Evolutionary conservation across 495 filamentous ascomycete genomes (phyloP).

Genomic region (Pseudoneurospora amorphoporcata): DNA sequence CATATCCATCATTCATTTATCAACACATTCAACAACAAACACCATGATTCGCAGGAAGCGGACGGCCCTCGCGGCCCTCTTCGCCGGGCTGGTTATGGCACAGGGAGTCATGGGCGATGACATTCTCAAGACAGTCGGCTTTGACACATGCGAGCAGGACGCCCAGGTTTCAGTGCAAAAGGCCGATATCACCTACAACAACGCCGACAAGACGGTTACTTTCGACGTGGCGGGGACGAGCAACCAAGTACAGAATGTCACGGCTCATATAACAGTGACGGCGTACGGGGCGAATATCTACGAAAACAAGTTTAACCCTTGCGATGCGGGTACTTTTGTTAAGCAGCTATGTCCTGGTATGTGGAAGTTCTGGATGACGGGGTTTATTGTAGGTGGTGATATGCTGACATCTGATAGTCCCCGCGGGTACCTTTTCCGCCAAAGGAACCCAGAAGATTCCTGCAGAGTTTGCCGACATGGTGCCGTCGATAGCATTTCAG

Average conservation of each 20-base stretch:
- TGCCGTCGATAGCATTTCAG: slow-evolving; percentile 84
- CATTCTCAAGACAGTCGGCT: slow-evolving; percentile 69
- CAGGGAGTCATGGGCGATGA: slow-evolving; percentile 47
- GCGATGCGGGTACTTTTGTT: slow-evolving; percentile 53
- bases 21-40: neutral
- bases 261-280: slow-evolving; percentile 62
- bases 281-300: slow-evolving; percentile 86
- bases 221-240: slow-evolving; percentile 84
- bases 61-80: slow-evolving; percentile 18
- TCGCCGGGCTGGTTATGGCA: slow-evolving; percentile 24
- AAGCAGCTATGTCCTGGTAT: slow-evolving; percentile 71
- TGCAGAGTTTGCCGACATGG: slow-evolving; percentile 53
- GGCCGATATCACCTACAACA: slow-evolving; percentile 71
- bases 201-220: slow-evolving; percentile 53
- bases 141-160: slow-evolving; percentile 58
- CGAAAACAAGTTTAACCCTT: slow-evolving; percentile 72
- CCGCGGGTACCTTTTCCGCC: slow-evolving; percentile 62
- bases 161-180: slow-evolving; percentile 60
- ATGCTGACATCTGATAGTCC: slow-evolving; percentile 45
- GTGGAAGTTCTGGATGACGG: slow-evolving; percentile 15
- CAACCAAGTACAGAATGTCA: slow-evolving; percentile 65
- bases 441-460: slow-evolving; percentile 61
- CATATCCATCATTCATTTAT: neutral
- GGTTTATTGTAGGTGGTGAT: slow-evolving; percentile 1
- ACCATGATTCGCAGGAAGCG: neutral